phyloP scores from a whole-genome alignment of 2,329 filamentous ascomycete genomes.

The Kalaharituber pfeilii region DNA sequence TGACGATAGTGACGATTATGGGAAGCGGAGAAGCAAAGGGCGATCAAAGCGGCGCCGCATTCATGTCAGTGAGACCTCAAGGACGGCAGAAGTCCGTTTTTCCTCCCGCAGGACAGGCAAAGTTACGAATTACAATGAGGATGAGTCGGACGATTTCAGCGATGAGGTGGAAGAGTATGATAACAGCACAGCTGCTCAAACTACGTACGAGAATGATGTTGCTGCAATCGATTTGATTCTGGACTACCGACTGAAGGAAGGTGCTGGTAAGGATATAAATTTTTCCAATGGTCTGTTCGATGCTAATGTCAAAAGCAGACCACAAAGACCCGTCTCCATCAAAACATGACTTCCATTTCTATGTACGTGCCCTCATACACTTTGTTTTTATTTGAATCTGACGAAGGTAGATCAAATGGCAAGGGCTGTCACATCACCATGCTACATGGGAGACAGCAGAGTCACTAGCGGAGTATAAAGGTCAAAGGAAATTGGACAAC shows the following conservation, averaged over 20 bases:
- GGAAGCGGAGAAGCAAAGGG: constrained; percentile 44
- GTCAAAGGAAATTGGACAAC: constrained; percentile 80
- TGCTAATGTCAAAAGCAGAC: constrained; percentile 7
- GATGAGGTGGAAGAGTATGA: constrained; percentile 39
- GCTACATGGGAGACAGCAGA: constrained; percentile 83
- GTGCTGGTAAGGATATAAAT: constrained; percentile 29
- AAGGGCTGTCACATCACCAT: constrained; percentile 85
- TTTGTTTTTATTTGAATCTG: constrained; percentile 3
- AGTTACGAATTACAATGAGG: constrained; percentile 50
- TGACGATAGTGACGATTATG: not conserved
- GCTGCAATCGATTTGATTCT: constrained; percentile 74
- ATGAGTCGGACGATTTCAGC: constrained; percentile 34
- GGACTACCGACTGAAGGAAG: constrained; percentile 64
- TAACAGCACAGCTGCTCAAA: constrained; percentile 26
- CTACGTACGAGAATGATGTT: constrained; percentile 47
- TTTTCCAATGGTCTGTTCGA: constrained; percentile 17
- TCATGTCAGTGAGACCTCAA: constrained; percentile 44
- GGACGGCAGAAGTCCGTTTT: constrained; percentile 71
- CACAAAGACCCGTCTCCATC: constrained; percentile 31
- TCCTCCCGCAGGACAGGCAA: constrained; percentile 72
- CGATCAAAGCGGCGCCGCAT: constrained; percentile 38
- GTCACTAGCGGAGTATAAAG: constrained; percentile 56
- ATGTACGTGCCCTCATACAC: constrained; percentile 28
- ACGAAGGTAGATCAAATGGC: constrained; percentile 73
- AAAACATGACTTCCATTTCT: constrained; percentile 72